phyloP scores from a whole-genome alignment of 202 grass and related monocot genomes.

The Musa balbisiana region DNA sequence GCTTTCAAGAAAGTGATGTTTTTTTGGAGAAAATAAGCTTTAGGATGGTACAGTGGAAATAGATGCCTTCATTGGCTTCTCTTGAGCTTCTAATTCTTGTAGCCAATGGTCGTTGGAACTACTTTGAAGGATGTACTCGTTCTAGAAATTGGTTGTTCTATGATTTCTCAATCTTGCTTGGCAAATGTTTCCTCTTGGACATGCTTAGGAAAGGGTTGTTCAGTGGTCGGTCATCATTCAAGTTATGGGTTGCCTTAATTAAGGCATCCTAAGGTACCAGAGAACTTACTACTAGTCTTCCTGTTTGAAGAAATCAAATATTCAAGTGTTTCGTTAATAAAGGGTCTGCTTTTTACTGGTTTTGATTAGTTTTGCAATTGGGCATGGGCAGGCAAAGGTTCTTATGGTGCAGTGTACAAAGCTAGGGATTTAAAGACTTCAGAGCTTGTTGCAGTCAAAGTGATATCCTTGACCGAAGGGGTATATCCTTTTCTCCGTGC shows the following conservation, averaged over 20 bases:
- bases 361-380: conserved; percentile 12
- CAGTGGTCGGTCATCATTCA: too few species aligned
- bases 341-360: background rate
- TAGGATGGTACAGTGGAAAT: background rate
- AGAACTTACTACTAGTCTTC: background rate
- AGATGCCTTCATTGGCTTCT: background rate
- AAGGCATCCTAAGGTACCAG: background rate
- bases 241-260: background rate
- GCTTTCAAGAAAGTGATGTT: conserved; percentile 6
- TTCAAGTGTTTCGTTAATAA: background rate
- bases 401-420: conserved; percentile 99
- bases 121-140: background rate
- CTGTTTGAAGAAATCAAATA: conserved; percentile 2
- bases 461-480: conserved; percentile 95
- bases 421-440: conserved; percentile 90
- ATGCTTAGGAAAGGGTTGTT: background rate
- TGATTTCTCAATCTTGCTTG: background rate
- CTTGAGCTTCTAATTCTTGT: background rate
- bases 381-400: conserved; percentile 79
- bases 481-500: conserved; percentile 35
- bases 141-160: background rate
- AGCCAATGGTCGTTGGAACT: background rate
- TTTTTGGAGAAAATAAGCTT: background rate
- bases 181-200: background rate
- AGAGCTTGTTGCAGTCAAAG: conserved; percentile 97